phyloP scores from a whole-genome alignment of 2,329 filamentous ascomycete species.

The Mariannaea elegans region DNA sequence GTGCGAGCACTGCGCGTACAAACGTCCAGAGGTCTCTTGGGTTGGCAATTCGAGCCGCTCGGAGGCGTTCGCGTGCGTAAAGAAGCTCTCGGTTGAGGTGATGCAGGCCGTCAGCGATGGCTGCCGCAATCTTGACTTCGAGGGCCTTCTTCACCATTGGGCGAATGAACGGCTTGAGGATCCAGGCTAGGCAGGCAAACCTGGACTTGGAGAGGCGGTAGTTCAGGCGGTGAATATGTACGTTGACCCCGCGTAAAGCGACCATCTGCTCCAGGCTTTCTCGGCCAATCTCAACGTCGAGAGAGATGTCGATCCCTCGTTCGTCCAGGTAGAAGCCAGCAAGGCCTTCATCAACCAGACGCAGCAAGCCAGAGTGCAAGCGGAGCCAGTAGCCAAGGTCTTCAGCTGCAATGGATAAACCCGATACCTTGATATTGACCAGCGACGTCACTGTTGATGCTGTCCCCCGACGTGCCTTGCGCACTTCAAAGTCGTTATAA shows the following conservation, averaged over 20 bases:
- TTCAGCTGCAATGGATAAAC: conserved; percentile 83
- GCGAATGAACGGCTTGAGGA: conserved; percentile 84
- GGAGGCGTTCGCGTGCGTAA: conserved; percentile 84
- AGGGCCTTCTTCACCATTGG: conserved; percentile 82
- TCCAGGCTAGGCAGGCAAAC: conserved; percentile 80
- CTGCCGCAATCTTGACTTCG: conserved; percentile 78
- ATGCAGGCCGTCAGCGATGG: conserved; percentile 75
- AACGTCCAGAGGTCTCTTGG: conserved; percentile 85
- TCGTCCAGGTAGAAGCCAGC: conserved; percentile 87
- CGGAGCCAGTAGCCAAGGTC: conserved; percentile 92
- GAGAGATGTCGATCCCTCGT: conserved; percentile 83
- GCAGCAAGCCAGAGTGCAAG: conserved; percentile 77
- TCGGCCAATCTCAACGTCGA: conserved; percentile 85
- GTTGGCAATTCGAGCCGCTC: conserved; percentile 83
- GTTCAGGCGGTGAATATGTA: conserved; percentile 86
- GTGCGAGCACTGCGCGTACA: conserved; percentile 80
- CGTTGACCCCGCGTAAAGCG: conserved; percentile 76
- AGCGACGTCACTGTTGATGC: conserved; percentile 72
- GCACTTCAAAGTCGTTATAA: conserved; percentile 85
- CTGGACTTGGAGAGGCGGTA: conserved; percentile 80
- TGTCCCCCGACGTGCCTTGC: conserved; percentile 74
- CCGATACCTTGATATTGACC: conserved; percentile 81
- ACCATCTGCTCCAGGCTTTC: conserved; percentile 84
- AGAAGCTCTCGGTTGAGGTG: conserved; percentile 85
- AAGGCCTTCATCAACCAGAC: conserved; percentile 83